A percentile compares a stretch with the other conserved stretches of the same genome.
These are phyloP conservation scores for Cercophora scortea DNA, from an alignment of 495 filamentous ascomycete species.

Conservation along the genomic window DNA sequence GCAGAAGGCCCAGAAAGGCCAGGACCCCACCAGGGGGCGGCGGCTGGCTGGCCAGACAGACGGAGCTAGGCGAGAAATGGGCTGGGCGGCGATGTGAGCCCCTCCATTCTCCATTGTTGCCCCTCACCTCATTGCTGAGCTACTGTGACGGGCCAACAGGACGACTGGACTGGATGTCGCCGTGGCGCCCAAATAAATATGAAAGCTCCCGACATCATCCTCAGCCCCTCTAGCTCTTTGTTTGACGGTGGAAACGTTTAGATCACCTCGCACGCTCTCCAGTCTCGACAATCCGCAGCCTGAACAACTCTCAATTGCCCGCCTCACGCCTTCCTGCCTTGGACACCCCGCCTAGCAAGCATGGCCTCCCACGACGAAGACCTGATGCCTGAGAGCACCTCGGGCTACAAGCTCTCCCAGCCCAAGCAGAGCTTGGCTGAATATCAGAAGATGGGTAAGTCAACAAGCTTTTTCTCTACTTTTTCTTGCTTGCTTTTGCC, in stretches of 20 bases:
- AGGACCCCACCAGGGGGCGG: background rate
- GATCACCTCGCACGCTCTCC: background rate
- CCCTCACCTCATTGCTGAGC: constrained; percentile 2
- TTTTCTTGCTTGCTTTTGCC: background rate
- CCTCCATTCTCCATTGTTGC: constrained; percentile 9
- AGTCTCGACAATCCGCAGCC: no score
- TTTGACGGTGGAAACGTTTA: background rate
- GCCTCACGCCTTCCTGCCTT: background rate
- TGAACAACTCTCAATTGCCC: background rate
- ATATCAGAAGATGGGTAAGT: constrained; percentile 84
- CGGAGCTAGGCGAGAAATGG: background rate
- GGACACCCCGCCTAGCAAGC: constrained; percentile 8
- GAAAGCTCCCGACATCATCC: constrained; percentile 2
- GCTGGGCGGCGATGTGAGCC: background rate
- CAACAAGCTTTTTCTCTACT: constrained; percentile 5
- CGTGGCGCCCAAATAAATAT: constrained; percentile 7
- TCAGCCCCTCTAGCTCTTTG: background rate
- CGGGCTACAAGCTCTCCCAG: constrained; percentile 96
- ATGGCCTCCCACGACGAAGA: constrained; percentile 83
- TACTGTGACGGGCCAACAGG: no score
- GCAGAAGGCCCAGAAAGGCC: background rate
- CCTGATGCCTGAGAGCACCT: constrained; percentile 73
- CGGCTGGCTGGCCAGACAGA: constrained; percentile 11
- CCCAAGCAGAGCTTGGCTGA: constrained; percentile 90
- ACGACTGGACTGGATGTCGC: no score